These are phyloP conservation scores for Russula vinacea DNA, from an alignment of 768 basidiomycete genomes.

Conservation along the genomic window DNA sequence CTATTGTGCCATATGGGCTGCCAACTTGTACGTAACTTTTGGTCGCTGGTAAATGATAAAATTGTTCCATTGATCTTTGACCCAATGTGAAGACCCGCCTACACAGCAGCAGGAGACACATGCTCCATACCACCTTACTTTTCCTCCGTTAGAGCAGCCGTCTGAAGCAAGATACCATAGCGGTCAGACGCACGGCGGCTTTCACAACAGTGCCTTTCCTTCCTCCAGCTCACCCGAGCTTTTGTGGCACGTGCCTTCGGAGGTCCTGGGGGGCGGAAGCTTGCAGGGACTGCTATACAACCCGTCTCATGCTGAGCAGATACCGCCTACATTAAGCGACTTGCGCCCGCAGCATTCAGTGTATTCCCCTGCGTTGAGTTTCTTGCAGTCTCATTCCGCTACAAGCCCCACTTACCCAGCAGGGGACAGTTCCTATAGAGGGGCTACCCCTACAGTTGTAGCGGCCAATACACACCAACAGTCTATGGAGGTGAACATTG, in stretches of 20 bases:
- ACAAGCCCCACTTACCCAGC: slow-evolving; percentile 2
- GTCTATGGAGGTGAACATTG: slow-evolving; percentile 33
- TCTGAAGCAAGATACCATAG: not conserved
- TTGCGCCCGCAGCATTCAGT: slow-evolving; percentile 22
- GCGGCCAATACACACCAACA: slow-evolving; percentile 21
- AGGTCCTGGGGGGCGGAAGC: slow-evolving; percentile 10
- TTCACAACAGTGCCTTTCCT: slow-evolving; percentile 16
- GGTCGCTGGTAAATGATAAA: slow-evolving; percentile 7
- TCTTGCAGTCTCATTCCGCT: slow-evolving; percentile 10
- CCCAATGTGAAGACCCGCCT: slow-evolving; percentile 13
- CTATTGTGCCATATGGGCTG: slow-evolving; percentile 19
- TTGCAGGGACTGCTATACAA: slow-evolving; percentile 12
- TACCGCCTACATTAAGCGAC: slow-evolving; percentile 8
- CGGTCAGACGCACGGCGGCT: not conserved
- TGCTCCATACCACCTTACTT: slow-evolving; percentile 14
- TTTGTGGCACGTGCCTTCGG: slow-evolving; percentile 15
- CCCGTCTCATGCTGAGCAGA: slow-evolving; percentile 11
- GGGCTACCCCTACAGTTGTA: slow-evolving; percentile 24
- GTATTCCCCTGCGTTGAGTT: slow-evolving; percentile 12
- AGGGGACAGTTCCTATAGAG: slow-evolving; percentile 28
- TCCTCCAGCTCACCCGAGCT: not conserved
- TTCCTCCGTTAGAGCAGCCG: slow-evolving; percentile 9
- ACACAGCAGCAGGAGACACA: slow-evolving; percentile 14
- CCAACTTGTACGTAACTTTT: slow-evolving; percentile 8
- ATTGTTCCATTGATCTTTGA: slow-evolving; percentile 4